Conservation (phyloP, 257 asterid species). For the Plectranthus barbatus region DNA sequence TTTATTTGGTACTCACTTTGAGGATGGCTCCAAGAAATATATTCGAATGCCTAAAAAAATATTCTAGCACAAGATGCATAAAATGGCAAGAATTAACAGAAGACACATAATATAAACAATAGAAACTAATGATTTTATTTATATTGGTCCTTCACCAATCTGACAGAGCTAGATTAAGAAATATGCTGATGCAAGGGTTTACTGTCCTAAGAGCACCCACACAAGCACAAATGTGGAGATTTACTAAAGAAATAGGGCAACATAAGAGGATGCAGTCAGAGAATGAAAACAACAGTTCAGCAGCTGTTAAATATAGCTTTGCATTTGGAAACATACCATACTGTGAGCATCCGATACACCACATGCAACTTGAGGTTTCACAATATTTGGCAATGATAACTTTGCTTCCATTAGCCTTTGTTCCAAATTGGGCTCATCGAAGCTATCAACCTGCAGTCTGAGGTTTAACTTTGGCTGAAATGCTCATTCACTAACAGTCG, state of each 20-base stretch:
- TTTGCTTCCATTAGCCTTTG: constrained; percentile 61
- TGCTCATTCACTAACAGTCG: background rate
- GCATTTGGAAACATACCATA: constrained; percentile 60
- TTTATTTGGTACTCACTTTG: constrained; percentile 1
- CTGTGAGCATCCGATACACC: constrained; percentile 95
- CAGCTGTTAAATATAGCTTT: background rate
- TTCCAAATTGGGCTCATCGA: constrained; percentile 53
- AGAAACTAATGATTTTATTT: background rate
- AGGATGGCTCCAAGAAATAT: background rate
- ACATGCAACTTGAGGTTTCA: constrained; percentile 98
- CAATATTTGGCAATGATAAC: constrained; percentile 68
- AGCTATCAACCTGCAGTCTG: constrained; percentile 67
- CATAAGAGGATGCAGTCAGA: background rate
- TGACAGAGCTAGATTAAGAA: background rate
- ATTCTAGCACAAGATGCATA: background rate
- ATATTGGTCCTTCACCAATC: constrained; percentile 5
- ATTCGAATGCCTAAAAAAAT: background rate
- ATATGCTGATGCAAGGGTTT: background rate
- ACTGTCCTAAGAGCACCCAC: background rate
- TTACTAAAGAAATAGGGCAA: background rate
- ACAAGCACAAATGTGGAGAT: background rate
- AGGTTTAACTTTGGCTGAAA: constrained; percentile 19
- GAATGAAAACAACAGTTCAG: background rate
- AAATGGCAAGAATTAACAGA: background rate
- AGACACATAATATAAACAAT: background rate